Evolutionary conservation across 768 basidiomycete genomes (phyloP).

Genomic region (Tylopilus sp.): DNA sequence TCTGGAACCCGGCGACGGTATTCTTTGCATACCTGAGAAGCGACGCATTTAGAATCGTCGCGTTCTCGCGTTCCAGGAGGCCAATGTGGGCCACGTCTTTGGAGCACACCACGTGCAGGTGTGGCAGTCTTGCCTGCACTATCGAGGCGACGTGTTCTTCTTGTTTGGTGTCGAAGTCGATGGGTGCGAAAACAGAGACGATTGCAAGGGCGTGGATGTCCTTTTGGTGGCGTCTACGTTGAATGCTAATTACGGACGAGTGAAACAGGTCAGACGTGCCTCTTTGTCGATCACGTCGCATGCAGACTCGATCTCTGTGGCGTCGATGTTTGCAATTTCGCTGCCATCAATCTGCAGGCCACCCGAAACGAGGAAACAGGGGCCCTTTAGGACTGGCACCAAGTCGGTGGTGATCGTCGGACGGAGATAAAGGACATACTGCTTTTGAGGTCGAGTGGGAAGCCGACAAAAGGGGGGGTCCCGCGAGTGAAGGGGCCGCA

Average conservation of each 20-base stretch:
- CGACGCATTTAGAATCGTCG: conserved; percentile 64
- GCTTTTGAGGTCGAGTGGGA: conserved; percentile 36
- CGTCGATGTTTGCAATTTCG: conserved; percentile 41
- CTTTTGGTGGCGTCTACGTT: conserved; percentile 11
- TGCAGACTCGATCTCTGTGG: conserved; percentile 44
- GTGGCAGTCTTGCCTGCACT: conserved; percentile 37
- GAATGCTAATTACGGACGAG: background rate
- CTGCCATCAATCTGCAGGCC: conserved; percentile 46
- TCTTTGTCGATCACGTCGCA: conserved; percentile 37
- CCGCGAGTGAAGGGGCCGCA: conserved; percentile 59
- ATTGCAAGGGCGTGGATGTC: conserved; percentile 38
- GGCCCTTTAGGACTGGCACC: conserved; percentile 27
- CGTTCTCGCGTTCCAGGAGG: conserved; percentile 64
- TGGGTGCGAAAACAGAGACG: conserved; percentile 47
- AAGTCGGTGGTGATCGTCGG: background rate
- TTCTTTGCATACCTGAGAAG: conserved; percentile 55
- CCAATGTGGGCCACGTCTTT: conserved; percentile 58
- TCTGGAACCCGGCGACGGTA: conserved; percentile 53
- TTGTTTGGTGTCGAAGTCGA: conserved; percentile 43
- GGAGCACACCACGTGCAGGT: conserved; percentile 49
- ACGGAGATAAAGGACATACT: conserved; percentile 16
- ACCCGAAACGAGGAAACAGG: conserved; percentile 36
- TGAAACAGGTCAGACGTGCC: conserved; percentile 10
- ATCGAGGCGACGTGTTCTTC: conserved; percentile 47
- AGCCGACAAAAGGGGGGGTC: conserved; percentile 54